Conservation (phyloP, 331 rosid species). For the Quercus lobata region DNA sequence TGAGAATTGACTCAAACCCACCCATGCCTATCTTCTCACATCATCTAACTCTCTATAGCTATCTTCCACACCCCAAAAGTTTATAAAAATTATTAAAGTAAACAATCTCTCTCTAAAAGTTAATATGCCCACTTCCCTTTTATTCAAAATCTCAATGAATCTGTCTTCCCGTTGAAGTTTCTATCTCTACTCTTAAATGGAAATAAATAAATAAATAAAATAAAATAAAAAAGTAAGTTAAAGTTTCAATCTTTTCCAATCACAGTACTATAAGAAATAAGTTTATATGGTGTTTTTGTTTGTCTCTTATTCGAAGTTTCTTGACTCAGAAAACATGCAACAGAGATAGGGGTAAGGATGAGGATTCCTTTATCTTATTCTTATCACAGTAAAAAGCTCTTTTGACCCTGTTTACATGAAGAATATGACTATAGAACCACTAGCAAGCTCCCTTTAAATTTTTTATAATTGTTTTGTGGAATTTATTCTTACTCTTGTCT, state of each 20-base stretch:
- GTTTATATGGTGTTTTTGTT: neutral
- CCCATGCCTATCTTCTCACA: conserved; percentile 8
- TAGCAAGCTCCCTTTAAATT: neutral
- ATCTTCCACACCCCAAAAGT: neutral
- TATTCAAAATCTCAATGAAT: conserved; percentile 3
- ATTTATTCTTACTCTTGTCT: neutral
- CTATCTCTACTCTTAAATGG: neutral
- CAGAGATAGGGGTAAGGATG: neutral
- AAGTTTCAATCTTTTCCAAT: conserved; percentile 5
- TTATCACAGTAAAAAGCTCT: neutral
- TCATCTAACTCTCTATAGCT: neutral
- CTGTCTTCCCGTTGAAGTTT: conserved; percentile 16
- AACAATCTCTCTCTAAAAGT: neutral
- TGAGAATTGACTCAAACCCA: conserved; percentile 20
- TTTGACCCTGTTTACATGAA: neutral
- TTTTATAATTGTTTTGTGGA: neutral
- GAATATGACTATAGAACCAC: neutral
- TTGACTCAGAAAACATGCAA: neutral
- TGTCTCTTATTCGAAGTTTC: neutral
- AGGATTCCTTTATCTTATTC: neutral
- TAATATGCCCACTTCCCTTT: neutral
- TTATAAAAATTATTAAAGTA: neutral
- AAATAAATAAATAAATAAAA: neutral
- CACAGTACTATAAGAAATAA: neutral
- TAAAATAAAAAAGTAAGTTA: neutral